These are phyloP conservation scores for Candida anutae DNA, from an alignment of 1,139 yeast genomes.

Conservation along the genomic window DNA sequence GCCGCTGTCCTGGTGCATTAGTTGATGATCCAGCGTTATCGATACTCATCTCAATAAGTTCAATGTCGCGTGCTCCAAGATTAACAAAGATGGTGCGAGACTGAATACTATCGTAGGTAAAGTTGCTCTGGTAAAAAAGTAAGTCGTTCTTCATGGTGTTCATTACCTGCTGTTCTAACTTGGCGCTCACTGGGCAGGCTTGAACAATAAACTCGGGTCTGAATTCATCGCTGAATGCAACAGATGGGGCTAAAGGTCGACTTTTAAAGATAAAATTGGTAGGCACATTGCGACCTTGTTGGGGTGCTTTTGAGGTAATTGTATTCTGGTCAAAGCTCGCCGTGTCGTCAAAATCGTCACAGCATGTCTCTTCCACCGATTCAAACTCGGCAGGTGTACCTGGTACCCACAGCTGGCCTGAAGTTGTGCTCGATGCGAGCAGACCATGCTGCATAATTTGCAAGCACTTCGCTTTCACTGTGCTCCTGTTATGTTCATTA, in stretches of 20 bases:
- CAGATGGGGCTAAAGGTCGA: constrained; percentile 21
- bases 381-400: neutral
- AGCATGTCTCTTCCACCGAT: constrained; percentile 1
- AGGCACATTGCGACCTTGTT: neutral
- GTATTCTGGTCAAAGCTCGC: constrained; percentile 6
- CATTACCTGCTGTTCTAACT: constrained; percentile 44
- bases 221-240: constrained; percentile 45
- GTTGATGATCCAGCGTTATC: constrained; percentile 4
- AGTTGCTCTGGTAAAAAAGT: constrained; percentile 33
- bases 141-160: constrained; percentile 52
- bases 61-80: constrained; percentile 50
- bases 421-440: neutral
- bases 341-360: constrained; percentile 3
- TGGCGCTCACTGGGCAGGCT: constrained; percentile 42
- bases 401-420: too few species aligned
- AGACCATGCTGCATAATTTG: constrained; percentile 17
- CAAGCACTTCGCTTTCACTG: constrained; percentile 20
- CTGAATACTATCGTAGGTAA: constrained; percentile 22
- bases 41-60: constrained; percentile 37
- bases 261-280: constrained; percentile 4
- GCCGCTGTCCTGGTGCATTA: constrained; percentile 1
- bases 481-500: constrained; percentile 15
- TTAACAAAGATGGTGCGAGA: constrained; percentile 38
- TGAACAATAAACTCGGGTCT: constrained; percentile 45
- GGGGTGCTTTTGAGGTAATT: constrained; percentile 3